phyloP scores from a whole-genome alignment of 2,329 filamentous ascomycete genomes.

The Fusarium mexicanum region DNA sequence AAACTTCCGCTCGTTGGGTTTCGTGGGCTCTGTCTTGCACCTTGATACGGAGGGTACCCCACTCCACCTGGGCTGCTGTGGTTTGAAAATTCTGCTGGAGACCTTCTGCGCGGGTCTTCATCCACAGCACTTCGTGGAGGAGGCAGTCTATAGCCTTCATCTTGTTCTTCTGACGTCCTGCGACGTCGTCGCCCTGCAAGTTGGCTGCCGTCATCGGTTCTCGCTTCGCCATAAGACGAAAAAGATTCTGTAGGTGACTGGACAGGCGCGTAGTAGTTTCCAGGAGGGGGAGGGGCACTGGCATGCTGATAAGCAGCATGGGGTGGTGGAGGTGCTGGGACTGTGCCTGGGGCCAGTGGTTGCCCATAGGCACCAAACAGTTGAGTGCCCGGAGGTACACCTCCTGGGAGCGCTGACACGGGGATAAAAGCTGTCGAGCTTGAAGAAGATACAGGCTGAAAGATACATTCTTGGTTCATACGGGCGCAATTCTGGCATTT shows the following conservation, averaged over 20 bases:
- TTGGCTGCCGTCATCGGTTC: slow-evolving; percentile 47
- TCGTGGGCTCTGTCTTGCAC: slow-evolving; percentile 50
- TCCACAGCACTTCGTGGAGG: slow-evolving; percentile 56
- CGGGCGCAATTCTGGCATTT: slow-evolving; percentile 70
- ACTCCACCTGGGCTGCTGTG: slow-evolving; percentile 58
- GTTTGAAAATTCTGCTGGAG: slow-evolving; percentile 60
- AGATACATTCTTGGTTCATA: slow-evolving; percentile 70
- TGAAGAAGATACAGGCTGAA: slow-evolving; percentile 67
- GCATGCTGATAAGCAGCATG: slow-evolving; percentile 40
- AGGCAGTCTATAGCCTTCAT: slow-evolving; percentile 56
- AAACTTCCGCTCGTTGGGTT: slow-evolving; percentile 48
- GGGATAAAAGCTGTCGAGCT: slow-evolving; percentile 68
- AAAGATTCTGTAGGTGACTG: slow-evolving; percentile 58
- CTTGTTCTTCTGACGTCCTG: slow-evolving; percentile 52
- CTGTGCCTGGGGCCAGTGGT: slow-evolving; percentile 54
- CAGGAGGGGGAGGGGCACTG: slow-evolving; percentile 49
- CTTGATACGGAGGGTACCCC: slow-evolving; percentile 51
- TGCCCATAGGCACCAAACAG: slow-evolving; percentile 68
- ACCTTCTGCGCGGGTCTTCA: slow-evolving; percentile 61
- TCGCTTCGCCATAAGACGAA: slow-evolving; percentile 51
- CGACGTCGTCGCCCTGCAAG: slow-evolving; percentile 48
- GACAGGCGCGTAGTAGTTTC: slow-evolving; percentile 53
- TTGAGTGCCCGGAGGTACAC: slow-evolving; percentile 65
- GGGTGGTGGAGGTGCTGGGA: slow-evolving; percentile 39
- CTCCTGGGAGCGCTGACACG: slow-evolving; percentile 67